phyloP scores from a whole-genome alignment of 2,329 filamentous ascomycete species.

The Phaeosphaeria sp. region DNA sequence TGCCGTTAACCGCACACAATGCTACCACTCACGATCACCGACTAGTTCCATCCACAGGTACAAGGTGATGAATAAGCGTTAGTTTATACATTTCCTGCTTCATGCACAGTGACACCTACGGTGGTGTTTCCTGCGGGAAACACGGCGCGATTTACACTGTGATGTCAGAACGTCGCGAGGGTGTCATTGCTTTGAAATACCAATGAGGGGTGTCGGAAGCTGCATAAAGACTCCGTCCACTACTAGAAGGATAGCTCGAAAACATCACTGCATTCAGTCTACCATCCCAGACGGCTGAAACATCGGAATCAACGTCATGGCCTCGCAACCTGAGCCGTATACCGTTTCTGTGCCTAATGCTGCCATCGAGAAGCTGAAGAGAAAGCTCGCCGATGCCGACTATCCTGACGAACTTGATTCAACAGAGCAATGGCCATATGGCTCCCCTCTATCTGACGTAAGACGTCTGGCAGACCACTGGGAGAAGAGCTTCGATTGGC shows the following conservation, averaged over 20 bases:
- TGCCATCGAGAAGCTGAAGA: constrained; percentile 60
- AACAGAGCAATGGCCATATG: constrained; percentile 62
- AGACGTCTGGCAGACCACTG: constrained; percentile 66
- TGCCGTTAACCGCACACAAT: neutral
- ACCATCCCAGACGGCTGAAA: neutral
- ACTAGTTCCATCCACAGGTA: neutral
- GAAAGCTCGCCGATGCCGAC: constrained; percentile 61
- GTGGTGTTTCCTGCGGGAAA: neutral
- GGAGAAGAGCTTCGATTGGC: constrained; percentile 67
- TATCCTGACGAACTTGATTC: constrained; percentile 64
- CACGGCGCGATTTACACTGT: neutral
- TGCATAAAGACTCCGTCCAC: neutral
- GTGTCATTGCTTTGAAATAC: constrained; percentile 15
- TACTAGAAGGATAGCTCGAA: neutral
- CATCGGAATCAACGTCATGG: constrained; percentile 3
- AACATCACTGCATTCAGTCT: no score
- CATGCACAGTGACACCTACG: neutral
- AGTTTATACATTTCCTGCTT: neutral
- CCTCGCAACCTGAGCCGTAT: constrained; percentile 26
- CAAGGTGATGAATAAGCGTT: neutral
- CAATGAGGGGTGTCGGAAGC: constrained; percentile 12
- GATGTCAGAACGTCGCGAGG: constrained; percentile 6
- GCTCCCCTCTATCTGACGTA: constrained; percentile 66
- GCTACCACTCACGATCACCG: neutral
- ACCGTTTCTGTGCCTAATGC: constrained; percentile 46